Conservation (phyloP, 257 asterid species). For the Solanum clarkiae region DNA sequence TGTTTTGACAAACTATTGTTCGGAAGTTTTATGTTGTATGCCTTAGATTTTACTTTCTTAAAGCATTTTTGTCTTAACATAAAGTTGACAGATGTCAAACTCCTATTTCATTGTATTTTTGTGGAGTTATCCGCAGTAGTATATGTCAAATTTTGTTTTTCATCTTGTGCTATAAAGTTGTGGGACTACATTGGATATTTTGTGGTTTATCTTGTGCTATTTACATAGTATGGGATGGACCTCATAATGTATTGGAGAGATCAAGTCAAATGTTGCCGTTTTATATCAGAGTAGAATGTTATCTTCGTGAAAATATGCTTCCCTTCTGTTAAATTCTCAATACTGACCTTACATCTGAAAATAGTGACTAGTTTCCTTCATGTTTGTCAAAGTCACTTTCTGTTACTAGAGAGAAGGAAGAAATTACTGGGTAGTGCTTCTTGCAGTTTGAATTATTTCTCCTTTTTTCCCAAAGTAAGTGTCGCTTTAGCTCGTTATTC, state of each 20-base stretch:
- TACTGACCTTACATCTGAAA: neutral
- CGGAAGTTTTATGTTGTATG: neutral
- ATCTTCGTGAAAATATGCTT: neutral
- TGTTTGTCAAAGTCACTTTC: neutral
- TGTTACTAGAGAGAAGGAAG: no score
- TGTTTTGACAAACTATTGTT: neutral
- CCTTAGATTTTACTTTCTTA: neutral
- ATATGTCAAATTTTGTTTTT: neutral
- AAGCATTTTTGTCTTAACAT: neutral
- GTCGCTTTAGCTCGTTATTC: no score
- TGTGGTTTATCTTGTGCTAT: neutral
- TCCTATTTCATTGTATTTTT: neutral
- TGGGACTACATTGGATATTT: no score
- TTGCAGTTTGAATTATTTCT: no score
- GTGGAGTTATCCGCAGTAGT: neutral
- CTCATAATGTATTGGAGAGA: neutral
- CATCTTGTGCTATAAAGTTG: neutral
- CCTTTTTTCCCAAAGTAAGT: no score
- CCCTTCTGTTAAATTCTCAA: neutral
- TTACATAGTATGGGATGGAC: neutral
- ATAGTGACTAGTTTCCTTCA: neutral
- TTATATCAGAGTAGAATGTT: neutral
- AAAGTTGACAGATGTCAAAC: neutral
- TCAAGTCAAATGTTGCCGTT: neutral
- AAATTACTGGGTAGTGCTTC: no score